phyloP scores from a whole-genome alignment of 331 rosid species.

The Quercus tomentella region DNA sequence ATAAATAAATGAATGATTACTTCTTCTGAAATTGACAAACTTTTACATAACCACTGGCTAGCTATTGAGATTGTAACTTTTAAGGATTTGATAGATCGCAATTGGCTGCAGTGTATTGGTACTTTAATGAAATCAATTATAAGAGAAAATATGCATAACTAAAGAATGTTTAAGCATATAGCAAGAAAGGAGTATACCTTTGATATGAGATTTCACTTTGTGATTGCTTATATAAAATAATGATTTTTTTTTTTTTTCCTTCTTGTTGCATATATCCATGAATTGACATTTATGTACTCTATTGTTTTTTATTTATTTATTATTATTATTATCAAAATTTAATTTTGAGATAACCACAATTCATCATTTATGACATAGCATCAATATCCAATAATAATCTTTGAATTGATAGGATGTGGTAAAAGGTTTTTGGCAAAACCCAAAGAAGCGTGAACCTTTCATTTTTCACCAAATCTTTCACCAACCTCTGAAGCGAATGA shows the following conservation, averaged over 20 bases:
- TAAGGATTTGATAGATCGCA: not conserved
- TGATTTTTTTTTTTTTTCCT: too few relatives aligned
- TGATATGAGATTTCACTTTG: not conserved
- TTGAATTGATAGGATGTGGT: too few relatives aligned
- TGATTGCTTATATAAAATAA: not conserved
- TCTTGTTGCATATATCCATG: too few relatives aligned
- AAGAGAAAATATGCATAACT: not conserved
- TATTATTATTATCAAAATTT: too few relatives aligned
- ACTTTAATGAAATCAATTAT: not conserved
- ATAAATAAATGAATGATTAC: not conserved
- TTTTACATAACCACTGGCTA: not conserved
- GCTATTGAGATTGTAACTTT: not conserved
- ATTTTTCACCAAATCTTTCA: not conserved
- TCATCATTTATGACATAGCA: not conserved
- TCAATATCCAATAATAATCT: not conserved
- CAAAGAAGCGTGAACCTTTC: not conserved
- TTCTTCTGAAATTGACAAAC: not conserved
- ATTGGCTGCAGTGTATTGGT: not conserved
- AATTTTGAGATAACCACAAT: not conserved
- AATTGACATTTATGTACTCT: too few relatives aligned
- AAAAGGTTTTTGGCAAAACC: not conserved
- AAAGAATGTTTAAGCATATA: too few relatives aligned
- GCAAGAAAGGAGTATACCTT: too few relatives aligned
- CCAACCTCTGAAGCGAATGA: not conserved
- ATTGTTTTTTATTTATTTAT: too few relatives aligned